Base-by-base conservation (phyloP, 2,329 filamentous ascomycete genomes). In the Alternaria triticina region DNA sequence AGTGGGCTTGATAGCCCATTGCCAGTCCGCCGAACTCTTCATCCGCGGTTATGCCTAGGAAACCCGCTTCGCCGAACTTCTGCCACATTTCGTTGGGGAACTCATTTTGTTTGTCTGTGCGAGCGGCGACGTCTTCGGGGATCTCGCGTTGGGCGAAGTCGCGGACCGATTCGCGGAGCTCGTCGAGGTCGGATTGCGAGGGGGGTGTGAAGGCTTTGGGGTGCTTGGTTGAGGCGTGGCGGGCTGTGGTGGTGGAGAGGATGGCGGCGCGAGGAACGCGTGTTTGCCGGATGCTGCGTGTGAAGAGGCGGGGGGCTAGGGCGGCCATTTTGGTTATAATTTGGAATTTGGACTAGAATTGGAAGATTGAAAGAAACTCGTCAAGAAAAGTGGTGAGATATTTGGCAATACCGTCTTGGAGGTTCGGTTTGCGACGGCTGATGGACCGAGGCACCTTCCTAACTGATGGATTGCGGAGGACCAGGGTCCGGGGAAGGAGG, bases 1-100 rank as follows among this genome's bases (percentile, higher is more conserved):
- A 97, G 82, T 99, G 96, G 47, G 96, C 95, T 83, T 98, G 95
- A 81, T 98, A 99, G 11, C 96, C 96, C 89, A 98, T 91, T 1
- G 86, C 92, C 49, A 98, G 82, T 3, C 95, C 96, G 40, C 96
- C 96, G 56, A 96, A 93, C 59, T 93, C 91, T 82, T 97, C 94
- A 74, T 97, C 93, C 17, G 93, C 96, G 9, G 96, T 98, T 74
- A 97, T 92, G 62, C 96, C 96, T 27, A 98, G 86, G 71, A 98
- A 91, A 76, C 88, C 96, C 33, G 96, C 96, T 68, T 94, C 91
- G 66, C 96, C 96, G 54, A 99, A 85, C 82, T 97, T 97, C 79
- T 86, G 85, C 96, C 96, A 99, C 91, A 99, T 95, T 7, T 91
- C 89, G 54, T 88, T 86, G 4, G 96, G 96, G 80, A 99, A 99